phyloP scores from a whole-genome alignment of 495 filamentous ascomycete species.

The Penicillium canescens region DNA sequence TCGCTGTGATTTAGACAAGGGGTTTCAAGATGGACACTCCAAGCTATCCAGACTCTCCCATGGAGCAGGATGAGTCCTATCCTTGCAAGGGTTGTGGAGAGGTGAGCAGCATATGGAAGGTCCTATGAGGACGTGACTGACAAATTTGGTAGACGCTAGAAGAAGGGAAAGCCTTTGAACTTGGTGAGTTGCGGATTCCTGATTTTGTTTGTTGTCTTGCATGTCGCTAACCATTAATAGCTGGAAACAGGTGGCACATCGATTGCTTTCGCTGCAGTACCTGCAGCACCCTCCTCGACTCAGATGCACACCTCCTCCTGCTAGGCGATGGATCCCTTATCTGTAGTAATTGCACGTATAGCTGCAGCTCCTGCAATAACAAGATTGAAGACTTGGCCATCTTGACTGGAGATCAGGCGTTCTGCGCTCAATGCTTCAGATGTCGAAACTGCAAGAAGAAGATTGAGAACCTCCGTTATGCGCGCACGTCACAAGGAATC shows the following conservation, averaged over 20 bases:
- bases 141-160: constrained; percentile 73
- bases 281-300: constrained; percentile 92
- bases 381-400: constrained; percentile 99
- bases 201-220: constrained; percentile 1
- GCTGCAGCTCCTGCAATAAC: constrained; percentile 93
- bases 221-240: constrained; percentile 46
- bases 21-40: constrained; percentile 41
- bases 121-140: constrained; percentile 11
- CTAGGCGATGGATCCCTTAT: constrained; percentile 97
- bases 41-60: constrained; percentile 71
- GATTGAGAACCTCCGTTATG: constrained; percentile 98
- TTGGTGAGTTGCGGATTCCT: constrained; percentile 64
- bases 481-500: constrained; percentile 95
- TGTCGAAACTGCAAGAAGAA: constrained; percentile 98
- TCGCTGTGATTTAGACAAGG: constrained; percentile 4
- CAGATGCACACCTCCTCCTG: constrained; percentile 94
- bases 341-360: constrained; percentile 99
- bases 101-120: constrained; percentile 52
- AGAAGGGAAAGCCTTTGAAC: constrained; percentile 97
- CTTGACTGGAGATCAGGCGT: constrained; percentile 97
- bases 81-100: constrained; percentile 98
- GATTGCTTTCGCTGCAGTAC: constrained; percentile 99
- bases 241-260: constrained; percentile 98
- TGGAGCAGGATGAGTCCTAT: constrained; percentile 86
- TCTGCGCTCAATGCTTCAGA: constrained; percentile 94